Evolutionary conservation across 2,329 filamentous ascomycete species (phyloP).

Genomic region (Fusarium floridanum): DNA sequence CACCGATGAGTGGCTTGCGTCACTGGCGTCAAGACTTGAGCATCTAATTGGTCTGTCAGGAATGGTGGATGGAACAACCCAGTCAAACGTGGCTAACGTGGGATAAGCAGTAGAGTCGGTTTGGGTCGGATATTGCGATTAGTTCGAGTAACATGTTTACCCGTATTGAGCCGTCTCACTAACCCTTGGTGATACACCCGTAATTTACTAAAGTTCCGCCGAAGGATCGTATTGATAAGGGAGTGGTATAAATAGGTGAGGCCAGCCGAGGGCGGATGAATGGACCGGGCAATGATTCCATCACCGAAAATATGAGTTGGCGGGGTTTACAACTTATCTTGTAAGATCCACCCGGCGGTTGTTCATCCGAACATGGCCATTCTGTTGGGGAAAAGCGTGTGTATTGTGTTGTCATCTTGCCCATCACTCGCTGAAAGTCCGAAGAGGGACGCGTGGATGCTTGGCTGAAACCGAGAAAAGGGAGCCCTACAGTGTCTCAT

Average conservation of each 20-base stretch:
- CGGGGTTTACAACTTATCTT: background rate
- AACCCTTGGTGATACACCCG: background rate
- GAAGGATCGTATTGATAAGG: background rate
- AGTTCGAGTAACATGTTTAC: background rate
- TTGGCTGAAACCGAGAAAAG: background rate
- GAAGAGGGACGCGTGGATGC: background rate
- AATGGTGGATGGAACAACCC: background rate
- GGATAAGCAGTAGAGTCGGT: background rate
- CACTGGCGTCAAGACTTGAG: background rate
- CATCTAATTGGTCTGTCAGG: background rate
- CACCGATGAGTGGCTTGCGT: background rate
- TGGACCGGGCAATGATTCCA: background rate
- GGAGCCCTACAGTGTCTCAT: background rate
- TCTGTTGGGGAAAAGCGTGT: background rate
- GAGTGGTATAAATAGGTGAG: background rate
- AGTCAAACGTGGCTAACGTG: background rate
- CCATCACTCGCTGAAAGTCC: background rate
- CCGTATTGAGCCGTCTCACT: background rate
- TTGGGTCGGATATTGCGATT: background rate
- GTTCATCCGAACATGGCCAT: background rate
- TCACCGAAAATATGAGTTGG: background rate
- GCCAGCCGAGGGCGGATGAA: background rate
- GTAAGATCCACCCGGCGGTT: no score
- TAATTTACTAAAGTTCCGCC: background rate
- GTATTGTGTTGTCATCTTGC: background rate